Evolutionary conservation across 106 monocot genomes (phyloP).

Genomic region (Platanthera zijinensis): DNA sequence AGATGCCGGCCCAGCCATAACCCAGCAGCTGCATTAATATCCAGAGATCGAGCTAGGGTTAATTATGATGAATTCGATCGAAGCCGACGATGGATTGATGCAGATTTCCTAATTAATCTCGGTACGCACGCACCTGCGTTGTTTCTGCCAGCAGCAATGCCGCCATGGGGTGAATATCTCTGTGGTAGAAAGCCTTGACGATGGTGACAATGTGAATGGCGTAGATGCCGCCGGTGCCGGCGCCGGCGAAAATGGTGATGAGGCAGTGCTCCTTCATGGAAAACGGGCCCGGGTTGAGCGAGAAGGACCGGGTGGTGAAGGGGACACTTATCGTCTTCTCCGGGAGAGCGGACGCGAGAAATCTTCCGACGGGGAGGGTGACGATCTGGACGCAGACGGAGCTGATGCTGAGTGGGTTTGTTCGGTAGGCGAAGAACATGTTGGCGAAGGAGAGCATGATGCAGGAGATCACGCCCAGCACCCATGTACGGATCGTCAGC

Average conservation of each 20-base stretch:
- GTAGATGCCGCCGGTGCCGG: conserved; percentile 54
- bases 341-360: conserved; percentile 45
- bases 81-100: too few relatives aligned
- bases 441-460: conserved; percentile 41
- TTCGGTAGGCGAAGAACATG: conserved; percentile 73
- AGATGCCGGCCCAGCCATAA: conserved; percentile 51
- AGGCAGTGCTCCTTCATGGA: conserved; percentile 78
- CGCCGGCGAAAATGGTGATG: conserved; percentile 76
- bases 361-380: conserved; percentile 54
- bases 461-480: conserved; percentile 35
- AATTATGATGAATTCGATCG: too few relatives aligned
- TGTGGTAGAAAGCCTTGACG: conserved; percentile 45
- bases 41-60: too few relatives aligned
- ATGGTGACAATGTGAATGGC: conserved; percentile 61
- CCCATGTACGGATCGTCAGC: conserved; percentile 49
- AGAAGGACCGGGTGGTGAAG: conserved; percentile 39
- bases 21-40: conserved; percentile 60
- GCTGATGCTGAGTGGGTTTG: conserved; percentile 52
- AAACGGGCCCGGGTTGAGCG: conserved; percentile 71
- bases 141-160: conserved; percentile 60
- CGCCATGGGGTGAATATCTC: conserved; percentile 50
- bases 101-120: neutral
- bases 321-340: conserved; percentile 18
- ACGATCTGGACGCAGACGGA: conserved; percentile 66
- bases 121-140: conserved; percentile 35